Evolutionary conservation across 352 stramenopile species (phyloP), one percentile per base, ranked within the genome.

Genomic region (Globisporangium mamillatum): DNA sequence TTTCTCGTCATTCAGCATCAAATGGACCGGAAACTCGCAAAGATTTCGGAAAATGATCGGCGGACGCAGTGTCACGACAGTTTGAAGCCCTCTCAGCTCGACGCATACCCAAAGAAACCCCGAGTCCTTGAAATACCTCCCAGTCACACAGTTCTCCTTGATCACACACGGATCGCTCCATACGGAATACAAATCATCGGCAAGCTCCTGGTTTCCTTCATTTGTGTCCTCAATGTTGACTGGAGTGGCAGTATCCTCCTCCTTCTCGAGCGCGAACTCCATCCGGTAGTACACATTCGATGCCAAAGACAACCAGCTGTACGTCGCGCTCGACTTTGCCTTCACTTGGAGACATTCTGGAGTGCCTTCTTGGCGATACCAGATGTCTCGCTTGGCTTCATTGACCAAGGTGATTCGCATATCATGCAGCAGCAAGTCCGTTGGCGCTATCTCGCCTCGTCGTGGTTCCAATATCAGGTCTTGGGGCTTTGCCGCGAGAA

Each of bases 101-200:
- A 93, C 81, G 27, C 74, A 75, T 48, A 93, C 54, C 87, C 87
- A 95, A 46, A 93, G 65, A 65, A 91, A 91, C 5, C 87, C 87
- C 20, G 66, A 60, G 10, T 67, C 67, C 12, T 50, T 38, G 60
- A 91, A 88, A 46, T 82, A 89, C 27, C 85, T 76, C 20, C 81
- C 83, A 29, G 77, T 86, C 12, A 90, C 82, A 29, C 64, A 56
- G 58, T 84, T 88, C 4, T 87, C 79, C 46, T 87, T 88, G 38
- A 92, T 80, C 53, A 72, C 75, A 52, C 82, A 92, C 8, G 86
- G 83, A 68, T 91, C 86, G 34, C 77, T 91, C 85, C 85, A 93
- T 16, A 55, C 24, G 0, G 57, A 55, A 53, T 83, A 71, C 2
- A 18, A 2, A 8, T 25, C n/a, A 60, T 65, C 27, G 10, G 14